Percentiles rank a stretch among this genome's conserved stretches.
phyloP scores from a whole-genome alignment of 495 filamentous ascomycete species.

The Chaetomium cochliodes region DNA sequence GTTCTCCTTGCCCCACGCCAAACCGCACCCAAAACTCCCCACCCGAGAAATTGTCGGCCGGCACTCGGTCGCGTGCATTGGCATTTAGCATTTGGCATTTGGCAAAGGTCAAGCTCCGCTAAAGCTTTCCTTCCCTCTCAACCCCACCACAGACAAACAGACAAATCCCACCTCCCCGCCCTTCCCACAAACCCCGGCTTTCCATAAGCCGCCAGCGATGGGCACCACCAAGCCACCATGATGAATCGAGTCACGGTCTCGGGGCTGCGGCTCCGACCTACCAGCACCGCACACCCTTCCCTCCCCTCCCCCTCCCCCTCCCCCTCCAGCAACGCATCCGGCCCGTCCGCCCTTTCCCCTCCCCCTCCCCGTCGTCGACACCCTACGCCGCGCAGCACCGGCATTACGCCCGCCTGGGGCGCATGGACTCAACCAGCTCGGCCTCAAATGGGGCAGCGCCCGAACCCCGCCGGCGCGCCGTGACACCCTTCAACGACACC shows the following conservation, averaged over 20 bases:
- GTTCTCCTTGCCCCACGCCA: constrained; percentile 17
- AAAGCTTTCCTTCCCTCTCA: background rate
- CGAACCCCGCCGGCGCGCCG: constrained; percentile 41
- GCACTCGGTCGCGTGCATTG: constrained; percentile 14
- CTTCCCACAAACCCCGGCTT: constrained; percentile 7
- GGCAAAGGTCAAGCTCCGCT: constrained; percentile 9
- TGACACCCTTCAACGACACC: constrained; percentile 80
- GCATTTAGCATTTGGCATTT: background rate
- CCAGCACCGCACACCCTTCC: background rate
- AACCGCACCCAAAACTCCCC: constrained; percentile 4
- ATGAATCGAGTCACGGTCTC: constrained; percentile 28
- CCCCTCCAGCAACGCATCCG: too few relatives aligned
- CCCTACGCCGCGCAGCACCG: constrained; percentile 20
- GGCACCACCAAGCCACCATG: constrained; percentile 31
- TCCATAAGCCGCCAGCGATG: constrained; percentile 29
- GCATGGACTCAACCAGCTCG: too few relatives aligned
- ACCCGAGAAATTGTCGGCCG: constrained; percentile 32
- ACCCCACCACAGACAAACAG: constrained; percentile 8
- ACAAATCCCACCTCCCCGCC: background rate
- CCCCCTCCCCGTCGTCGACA: background rate
- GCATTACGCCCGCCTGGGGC: constrained; percentile 36
- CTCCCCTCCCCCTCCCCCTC: too few relatives aligned
- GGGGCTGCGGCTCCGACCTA: constrained; percentile 19
- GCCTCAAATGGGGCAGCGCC: constrained; percentile 20
- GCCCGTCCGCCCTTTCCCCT: background rate